Evolutionary conservation across 331 rosid genomes (phyloP).

Genomic region (Telfairia occidentalis): DNA sequence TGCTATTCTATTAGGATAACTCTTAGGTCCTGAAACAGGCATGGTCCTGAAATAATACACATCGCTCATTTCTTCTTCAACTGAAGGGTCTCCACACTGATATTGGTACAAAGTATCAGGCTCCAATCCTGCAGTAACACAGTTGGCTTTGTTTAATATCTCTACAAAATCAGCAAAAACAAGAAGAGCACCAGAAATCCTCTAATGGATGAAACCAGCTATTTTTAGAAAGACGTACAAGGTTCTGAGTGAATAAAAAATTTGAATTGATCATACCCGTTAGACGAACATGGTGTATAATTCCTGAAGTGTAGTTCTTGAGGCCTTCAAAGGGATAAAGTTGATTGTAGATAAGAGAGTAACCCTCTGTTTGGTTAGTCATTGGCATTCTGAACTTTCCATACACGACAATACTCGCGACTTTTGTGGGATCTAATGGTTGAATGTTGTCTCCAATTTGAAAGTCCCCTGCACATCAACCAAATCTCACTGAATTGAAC

Average conservation of each 20-base stretch:
- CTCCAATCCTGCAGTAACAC: constrained; percentile 39
- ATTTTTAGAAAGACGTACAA: background rate
- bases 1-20: constrained; percentile 79
- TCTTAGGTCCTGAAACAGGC: constrained; percentile 68
- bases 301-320: constrained; percentile 87
- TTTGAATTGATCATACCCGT: constrained; percentile 33
- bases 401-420: constrained; percentile 54
- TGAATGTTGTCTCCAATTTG: constrained; percentile 60
- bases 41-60: constrained; percentile 63
- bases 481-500: background rate
- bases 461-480: constrained; percentile 51
- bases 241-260: background rate
- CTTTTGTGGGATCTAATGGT: constrained; percentile 51
- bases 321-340: constrained; percentile 85
- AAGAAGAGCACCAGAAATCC: background rate
- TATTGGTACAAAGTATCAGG: constrained; percentile 64
- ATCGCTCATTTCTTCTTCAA: constrained; percentile 52
- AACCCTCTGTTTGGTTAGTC: constrained; percentile 32
- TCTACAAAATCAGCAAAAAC: background rate
- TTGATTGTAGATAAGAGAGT: constrained; percentile 68
- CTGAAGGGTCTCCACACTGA: constrained; percentile 72
- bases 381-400: constrained; percentile 36
- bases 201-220: background rate
- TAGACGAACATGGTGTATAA: constrained; percentile 89
- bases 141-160: too few species aligned